These are phyloP conservation scores for Lecanoromycetidae sp. DNA, from an alignment of 2,329 filamentous ascomycete species.

Conservation along the genomic window DNA sequence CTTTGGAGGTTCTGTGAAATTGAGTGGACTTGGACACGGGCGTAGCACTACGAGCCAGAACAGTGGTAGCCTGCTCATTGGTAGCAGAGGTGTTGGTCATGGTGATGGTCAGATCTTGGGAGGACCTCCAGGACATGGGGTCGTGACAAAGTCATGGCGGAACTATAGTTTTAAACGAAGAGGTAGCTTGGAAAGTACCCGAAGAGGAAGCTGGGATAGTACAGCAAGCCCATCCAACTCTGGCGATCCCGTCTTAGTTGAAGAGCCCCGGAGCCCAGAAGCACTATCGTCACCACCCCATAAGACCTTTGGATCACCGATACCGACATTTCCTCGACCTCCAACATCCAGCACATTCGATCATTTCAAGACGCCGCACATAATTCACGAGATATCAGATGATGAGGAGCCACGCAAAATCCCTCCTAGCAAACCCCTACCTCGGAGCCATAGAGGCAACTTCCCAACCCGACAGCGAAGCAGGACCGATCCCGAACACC, in stretches of 20 bases:
- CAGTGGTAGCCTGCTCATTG: neutral
- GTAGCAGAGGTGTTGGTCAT: constrained; percentile 4
- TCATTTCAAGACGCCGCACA: neutral
- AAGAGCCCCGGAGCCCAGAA: too few relatives aligned
- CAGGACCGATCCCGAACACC: too few relatives aligned
- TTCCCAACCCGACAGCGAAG: too few relatives aligned
- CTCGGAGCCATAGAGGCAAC: too few relatives aligned
- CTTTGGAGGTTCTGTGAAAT: neutral
- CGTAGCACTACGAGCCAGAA: constrained; percentile 1
- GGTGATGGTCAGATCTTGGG: neutral
- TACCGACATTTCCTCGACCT: neutral
- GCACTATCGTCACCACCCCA: too few relatives aligned
- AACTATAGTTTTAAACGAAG: too few relatives aligned
- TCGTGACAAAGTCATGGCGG: constrained; percentile 12
- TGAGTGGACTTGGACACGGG: constrained; percentile 14
- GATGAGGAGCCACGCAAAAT: neutral
- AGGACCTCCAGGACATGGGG: constrained; percentile 13
- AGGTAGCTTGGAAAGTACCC: too few relatives aligned
- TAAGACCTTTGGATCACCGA: too few relatives aligned
- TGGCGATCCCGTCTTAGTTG: neutral
- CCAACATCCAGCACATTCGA: neutral
- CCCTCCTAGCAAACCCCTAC: too few relatives aligned
- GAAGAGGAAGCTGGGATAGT: constrained; percentile 5
- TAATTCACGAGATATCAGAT: neutral
- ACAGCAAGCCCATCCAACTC: neutral